These are phyloP conservation scores for Aspergillus sp. DNA, from an alignment of 2,329 filamentous ascomycete genomes.

Conservation along the genomic window DNA sequence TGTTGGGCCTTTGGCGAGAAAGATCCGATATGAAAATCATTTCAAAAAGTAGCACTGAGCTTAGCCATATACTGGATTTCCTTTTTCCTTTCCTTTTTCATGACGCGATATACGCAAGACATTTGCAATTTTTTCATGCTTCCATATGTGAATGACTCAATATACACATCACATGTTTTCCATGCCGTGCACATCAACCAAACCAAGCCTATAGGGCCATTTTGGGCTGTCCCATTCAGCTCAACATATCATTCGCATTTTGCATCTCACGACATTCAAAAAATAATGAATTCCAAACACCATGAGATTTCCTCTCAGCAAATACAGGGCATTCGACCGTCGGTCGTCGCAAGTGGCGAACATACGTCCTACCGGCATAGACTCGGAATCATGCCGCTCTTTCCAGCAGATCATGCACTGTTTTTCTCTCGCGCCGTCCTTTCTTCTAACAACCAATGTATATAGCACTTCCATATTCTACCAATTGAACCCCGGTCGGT, in stretches of 20 bases:
- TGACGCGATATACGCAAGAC: conserved; percentile 15
- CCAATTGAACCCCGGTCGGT: too few relatives aligned
- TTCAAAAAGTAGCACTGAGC: conserved; percentile 21
- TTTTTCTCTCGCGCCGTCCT: too few relatives aligned
- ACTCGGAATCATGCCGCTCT: too few relatives aligned
- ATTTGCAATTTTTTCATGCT: conserved; percentile 20
- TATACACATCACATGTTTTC: conserved; percentile 15
- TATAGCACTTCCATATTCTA: not conserved
- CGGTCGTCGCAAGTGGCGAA: not conserved
- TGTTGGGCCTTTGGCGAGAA: conserved; percentile 10
- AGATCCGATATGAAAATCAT: conserved; percentile 16
- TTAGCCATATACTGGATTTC: conserved; percentile 14
- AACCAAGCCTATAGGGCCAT: not conserved
- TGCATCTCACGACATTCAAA: not conserved
- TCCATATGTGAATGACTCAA: conserved; percentile 21
- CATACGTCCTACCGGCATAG: not conserved
- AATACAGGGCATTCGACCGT: not conserved
- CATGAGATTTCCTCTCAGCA: not conserved
- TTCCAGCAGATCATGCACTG: too few relatives aligned
- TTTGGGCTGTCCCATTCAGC: not conserved
- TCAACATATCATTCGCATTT: not conserved
- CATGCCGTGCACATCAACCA: not conserved
- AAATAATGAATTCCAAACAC: not conserved
- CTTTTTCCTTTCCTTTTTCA: conserved; percentile 10
- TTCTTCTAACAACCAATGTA: not conserved